Percentiles rank a stretch among this genome's conserved stretches.
Conservation (phyloP, 1,284 basidiomycete genomes). For the Pseudozyma sp. region DNA sequence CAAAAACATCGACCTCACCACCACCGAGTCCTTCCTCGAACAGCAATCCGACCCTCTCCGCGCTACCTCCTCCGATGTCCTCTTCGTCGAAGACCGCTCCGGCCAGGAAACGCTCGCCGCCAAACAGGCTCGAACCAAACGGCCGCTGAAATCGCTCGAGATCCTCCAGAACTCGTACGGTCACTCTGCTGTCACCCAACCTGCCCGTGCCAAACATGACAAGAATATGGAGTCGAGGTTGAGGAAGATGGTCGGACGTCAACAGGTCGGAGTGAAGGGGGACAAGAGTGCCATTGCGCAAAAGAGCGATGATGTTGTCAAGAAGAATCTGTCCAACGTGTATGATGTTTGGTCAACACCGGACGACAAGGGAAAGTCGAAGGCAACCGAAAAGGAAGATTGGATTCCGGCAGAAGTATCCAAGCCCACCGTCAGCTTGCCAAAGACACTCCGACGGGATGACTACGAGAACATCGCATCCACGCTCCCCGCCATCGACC, state of each 20-base stretch:
- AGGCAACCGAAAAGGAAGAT: conserved; percentile 9
- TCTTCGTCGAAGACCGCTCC: conserved; percentile 70
- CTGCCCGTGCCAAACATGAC: conserved; percentile 72
- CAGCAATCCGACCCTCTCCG: conserved; percentile 52
- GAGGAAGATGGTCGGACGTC: conserved; percentile 43
- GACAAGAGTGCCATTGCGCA: conserved; percentile 25
- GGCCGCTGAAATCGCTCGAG: conserved; percentile 80
- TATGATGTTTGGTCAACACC: conserved; percentile 43
- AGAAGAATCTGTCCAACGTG: conserved; percentile 18
- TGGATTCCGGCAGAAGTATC: conserved; percentile 19
- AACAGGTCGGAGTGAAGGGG: conserved; percentile 17
- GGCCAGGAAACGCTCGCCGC: conserved; percentile 62
- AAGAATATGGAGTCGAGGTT: conserved; percentile 48
- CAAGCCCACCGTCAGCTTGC: conserved; percentile 25
- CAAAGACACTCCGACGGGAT: conserved; percentile 35
- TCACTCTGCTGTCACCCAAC: conserved; percentile 71
- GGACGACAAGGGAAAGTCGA: conserved; percentile 34
- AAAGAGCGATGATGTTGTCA: conserved; percentile 24
- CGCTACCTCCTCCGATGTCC: conserved; percentile 29
- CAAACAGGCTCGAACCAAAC: conserved; percentile 66
- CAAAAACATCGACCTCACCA: conserved; percentile 75
- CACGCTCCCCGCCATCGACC: conserved; percentile 74
- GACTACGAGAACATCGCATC: conserved; percentile 34
- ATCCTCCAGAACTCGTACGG: conserved; percentile 86
- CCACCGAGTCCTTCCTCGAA: conserved; percentile 57